A percentile compares a stretch with the other conserved stretches of the same genome.
These are phyloP conservation scores for Lichtheimia hyalospora DNA, from an alignment of 371 early-diverging fungal genomes.

Conservation along the genomic window DNA sequence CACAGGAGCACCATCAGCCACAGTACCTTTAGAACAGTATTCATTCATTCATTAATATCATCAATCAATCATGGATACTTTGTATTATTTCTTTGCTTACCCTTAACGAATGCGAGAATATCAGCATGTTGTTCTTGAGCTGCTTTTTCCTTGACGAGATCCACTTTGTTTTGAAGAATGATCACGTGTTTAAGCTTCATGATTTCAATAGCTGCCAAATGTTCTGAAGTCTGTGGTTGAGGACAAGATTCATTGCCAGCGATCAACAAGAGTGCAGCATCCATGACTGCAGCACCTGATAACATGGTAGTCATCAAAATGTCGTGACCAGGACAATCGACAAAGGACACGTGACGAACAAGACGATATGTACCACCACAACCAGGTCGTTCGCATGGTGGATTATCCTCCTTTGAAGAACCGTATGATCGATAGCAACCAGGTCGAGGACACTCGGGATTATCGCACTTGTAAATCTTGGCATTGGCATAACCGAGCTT, in stretches of 20 bases:
- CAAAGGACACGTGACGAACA: conserved; percentile 98
- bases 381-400: conserved; percentile 89
- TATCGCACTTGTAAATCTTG: conserved; percentile 98
- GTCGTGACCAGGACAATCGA: conserved; percentile 99
- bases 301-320: conserved; percentile 99
- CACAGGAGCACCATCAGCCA: conserved; percentile 97
- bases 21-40: conserved; percentile 56
- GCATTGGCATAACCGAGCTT: conserved; percentile 99
- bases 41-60: neutral
- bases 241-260: conserved; percentile 99
- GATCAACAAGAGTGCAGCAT: conserved; percentile 98
- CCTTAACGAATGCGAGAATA: conserved; percentile 95
- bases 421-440: conserved; percentile 93
- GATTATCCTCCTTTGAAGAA: conserved; percentile 84
- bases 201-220: conserved; percentile 99
- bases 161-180: conserved; percentile 99
- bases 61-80: too few relatives aligned
- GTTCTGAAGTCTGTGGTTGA: conserved; percentile 99
- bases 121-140: conserved; percentile 95
- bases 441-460: conserved; percentile 92
- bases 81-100: conserved; percentile 20
- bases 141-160: conserved; percentile 95
- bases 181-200: conserved; percentile 99
- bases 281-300: conserved; percentile 99
- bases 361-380: conserved; percentile 91